Evolutionary conservation across 371 early-diverging fungal species (phyloP).

Genomic region (Saksenaea vasiformis): DNA sequence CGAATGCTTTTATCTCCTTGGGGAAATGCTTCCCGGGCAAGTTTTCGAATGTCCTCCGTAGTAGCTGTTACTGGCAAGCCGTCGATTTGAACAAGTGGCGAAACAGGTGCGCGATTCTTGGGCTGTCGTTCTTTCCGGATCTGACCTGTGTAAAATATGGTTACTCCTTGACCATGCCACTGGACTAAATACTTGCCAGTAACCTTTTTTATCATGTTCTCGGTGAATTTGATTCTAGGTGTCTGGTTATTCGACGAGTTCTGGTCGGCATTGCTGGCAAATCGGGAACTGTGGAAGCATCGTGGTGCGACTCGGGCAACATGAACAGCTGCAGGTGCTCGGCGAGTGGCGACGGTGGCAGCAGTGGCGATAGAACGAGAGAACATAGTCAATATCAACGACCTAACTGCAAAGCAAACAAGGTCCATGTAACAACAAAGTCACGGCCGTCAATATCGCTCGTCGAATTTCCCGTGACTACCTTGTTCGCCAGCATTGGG

Average conservation of each 20-base stretch:
- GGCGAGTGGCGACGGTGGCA: constrained; percentile 8
- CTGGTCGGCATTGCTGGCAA: neutral
- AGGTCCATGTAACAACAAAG: neutral
- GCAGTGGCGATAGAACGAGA: constrained; percentile 1
- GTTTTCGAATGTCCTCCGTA: constrained; percentile 42
- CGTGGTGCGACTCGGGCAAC: constrained; percentile 3
- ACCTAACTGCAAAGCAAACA: neutral
- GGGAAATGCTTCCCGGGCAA: constrained; percentile 45
- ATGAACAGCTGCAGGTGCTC: neutral
- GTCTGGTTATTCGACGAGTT: neutral
- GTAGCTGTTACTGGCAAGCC: constrained; percentile 41
- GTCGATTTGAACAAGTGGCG: constrained; percentile 38
- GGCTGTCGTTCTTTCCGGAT: constrained; percentile 14
- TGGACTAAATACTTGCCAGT: constrained; percentile 7
- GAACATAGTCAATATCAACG: constrained; percentile 6
- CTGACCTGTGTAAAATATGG: constrained; percentile 3
- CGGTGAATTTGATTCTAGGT: neutral
- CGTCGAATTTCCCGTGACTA: too few relatives aligned
- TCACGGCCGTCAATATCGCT: neutral
- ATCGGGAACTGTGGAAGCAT: neutral
- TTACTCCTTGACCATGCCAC: neutral
- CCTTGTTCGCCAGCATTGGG: too few relatives aligned
- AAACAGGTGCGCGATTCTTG: neutral
- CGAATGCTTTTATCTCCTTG: constrained; percentile 39
- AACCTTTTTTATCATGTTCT: constrained; percentile 12